Evolutionary conservation across 2,329 filamentous ascomycete genomes (phyloP).

Genomic region (Colletotrichum gloeosporioides): DNA sequence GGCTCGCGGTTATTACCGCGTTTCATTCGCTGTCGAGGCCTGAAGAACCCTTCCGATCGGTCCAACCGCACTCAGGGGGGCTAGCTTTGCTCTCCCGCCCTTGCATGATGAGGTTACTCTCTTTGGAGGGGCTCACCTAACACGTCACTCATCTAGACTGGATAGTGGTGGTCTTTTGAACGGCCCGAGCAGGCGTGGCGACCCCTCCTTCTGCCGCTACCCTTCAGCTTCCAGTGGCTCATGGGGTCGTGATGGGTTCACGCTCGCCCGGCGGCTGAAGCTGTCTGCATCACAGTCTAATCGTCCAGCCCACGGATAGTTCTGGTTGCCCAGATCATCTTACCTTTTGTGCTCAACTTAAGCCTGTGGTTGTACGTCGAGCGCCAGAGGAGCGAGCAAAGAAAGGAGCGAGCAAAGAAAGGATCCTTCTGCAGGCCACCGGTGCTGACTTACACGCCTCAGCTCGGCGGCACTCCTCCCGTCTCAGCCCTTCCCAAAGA

Average conservation of each 20-base stretch:
- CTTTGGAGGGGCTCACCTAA: neutral
- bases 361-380: neutral
- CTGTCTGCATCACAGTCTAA: neutral
- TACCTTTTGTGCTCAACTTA: neutral
- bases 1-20: neutral
- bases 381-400: neutral
- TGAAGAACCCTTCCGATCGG: neutral
- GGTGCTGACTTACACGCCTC: neutral
- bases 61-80: neutral
- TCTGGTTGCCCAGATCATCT: neutral
- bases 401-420: neutral
- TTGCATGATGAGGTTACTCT: conserved; percentile 5
- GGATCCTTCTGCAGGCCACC: neutral
- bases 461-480: neutral
- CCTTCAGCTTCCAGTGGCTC: neutral
- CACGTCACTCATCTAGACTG: neutral
- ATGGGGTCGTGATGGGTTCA: neutral
- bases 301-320: neutral
- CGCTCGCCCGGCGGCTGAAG: neutral
- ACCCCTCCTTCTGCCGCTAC: neutral
- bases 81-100: neutral
- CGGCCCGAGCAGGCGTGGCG: neutral
- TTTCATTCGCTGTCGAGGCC: neutral
- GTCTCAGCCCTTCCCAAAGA: neutral
- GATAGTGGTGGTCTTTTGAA: neutral